phyloP scores from a whole-genome alignment of 257 asterid species.

The Thymus mandschuricus region DNA sequence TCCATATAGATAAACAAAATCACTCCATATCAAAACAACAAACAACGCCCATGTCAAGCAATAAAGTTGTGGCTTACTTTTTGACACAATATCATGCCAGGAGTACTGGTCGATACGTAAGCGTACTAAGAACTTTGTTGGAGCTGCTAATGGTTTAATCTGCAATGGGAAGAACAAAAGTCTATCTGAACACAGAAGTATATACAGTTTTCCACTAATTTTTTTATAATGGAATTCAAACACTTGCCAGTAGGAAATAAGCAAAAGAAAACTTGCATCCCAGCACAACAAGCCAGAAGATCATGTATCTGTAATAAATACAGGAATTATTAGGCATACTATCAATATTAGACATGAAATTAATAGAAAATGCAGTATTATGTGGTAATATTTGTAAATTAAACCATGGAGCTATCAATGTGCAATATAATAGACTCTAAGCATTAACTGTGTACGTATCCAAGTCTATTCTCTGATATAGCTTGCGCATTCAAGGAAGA shows the following conservation, averaged over 20 bases:
- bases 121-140: constrained; percentile 55
- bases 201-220: constrained; percentile 17
- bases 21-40: constrained; percentile 19
- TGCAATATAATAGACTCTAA: constrained; percentile 11
- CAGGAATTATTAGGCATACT: neutral
- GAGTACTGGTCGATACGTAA: constrained; percentile 58
- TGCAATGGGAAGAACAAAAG: constrained; percentile 45
- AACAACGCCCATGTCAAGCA: constrained; percentile 13
- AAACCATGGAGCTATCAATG: neutral
- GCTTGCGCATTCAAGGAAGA: constrained; percentile 2
- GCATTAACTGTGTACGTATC: constrained; percentile 9
- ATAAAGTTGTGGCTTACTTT: constrained; percentile 51
- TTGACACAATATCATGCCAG: constrained; percentile 91
- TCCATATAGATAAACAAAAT: neutral
- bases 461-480: neutral
- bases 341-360: constrained; percentile 18
- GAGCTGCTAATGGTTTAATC: constrained; percentile 81
- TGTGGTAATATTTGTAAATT: neutral
- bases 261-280: constrained; percentile 92
- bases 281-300: constrained; percentile 87
- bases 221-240: constrained; percentile 17
- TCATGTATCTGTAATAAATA: constrained; percentile 68
- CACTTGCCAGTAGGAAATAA: constrained; percentile 82
- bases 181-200: constrained; percentile 10
- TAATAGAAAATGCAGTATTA: neutral